Evolutionary conservation across 805 yeast species (phyloP), one percentile per base, ranked within the genome.

Genomic region (Cyberlindnera subsufficiens): DNA sequence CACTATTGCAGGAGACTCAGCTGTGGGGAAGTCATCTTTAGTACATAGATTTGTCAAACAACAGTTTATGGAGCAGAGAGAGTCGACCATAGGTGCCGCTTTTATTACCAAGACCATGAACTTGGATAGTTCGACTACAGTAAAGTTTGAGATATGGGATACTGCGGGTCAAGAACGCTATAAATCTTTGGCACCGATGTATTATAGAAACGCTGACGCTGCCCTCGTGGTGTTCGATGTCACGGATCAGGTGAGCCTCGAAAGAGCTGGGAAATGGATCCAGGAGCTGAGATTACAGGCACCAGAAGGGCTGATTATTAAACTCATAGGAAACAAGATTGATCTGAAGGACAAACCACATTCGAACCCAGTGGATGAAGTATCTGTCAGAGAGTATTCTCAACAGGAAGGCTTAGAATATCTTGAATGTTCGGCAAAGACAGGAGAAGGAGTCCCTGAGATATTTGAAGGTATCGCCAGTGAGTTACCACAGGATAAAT

Each of bases 11-110:
- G 91, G 87, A 18, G 95, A 86, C 61, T 82, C 90, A 10, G 87
- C 93, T 2, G 95, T 86, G 17, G 95, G 95, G 19, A 86, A 86
- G 86, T 38, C 83, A 6, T 88, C 96, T 1, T 72, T 91, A 9
- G 89, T 88, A 1, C 85, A 85, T 51, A 68, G 97, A 40, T 88
- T 90, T 54, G 90, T 78, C 20, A 76, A 75, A 48, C 75, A 80
- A 53, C 65, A 78, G 0, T 93, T 91, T 60, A 93, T 87, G 51
- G 82, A 78, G 27, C 77, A 78, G 51, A 77, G 91, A 45, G 87
- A 95, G 52, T 86, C 95, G 35, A 93, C 99, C 2, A 93, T 93
- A 42, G 99, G 99, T n/a, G 99, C 99, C 4, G 99, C 98, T 0
- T 93, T 91, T 63, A 74, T 93, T 32, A 87, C 97, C 15, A 95